phyloP scores from a whole-genome alignment of 1,139 yeast species.

The Geotrichum candidum region DNA sequence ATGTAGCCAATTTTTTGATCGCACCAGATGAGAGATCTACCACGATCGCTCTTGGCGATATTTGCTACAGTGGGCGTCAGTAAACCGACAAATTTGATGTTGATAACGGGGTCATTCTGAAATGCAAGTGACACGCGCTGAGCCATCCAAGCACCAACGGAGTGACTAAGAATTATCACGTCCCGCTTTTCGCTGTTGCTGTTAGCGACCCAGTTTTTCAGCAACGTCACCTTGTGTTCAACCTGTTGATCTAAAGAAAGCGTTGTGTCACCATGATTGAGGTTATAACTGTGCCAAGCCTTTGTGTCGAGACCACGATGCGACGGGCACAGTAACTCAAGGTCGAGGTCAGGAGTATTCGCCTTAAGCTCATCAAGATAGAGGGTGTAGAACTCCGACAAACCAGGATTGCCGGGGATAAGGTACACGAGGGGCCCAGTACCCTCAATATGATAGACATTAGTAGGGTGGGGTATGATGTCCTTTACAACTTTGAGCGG shows the following conservation, averaged over 20 bases:
- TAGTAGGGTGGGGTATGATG: constrained; percentile 17
- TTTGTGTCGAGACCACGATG: constrained; percentile 45
- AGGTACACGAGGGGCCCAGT: constrained; percentile 43
- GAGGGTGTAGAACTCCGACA: constrained; percentile 51
- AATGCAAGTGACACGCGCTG: constrained; percentile 43
- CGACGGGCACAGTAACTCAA: constrained; percentile 48
- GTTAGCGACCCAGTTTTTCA: constrained; percentile 32
- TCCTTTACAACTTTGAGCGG: constrained; percentile 12
- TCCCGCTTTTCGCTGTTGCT: constrained; percentile 29
- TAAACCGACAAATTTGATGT: constrained; percentile 45
- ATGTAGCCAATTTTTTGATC: constrained; percentile 12
- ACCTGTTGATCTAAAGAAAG: constrained; percentile 48
- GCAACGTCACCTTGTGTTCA: constrained; percentile 43
- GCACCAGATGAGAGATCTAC: constrained; percentile 38
- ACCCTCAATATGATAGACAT: constrained; percentile 22
- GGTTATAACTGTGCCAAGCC: constrained; percentile 24
- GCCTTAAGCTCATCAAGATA: constrained; percentile 45
- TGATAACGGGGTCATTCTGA: constrained; percentile 19
- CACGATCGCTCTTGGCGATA: constrained; percentile 49
- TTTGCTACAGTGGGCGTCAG: constrained; percentile 60
- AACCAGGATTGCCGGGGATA: constrained; percentile 67
- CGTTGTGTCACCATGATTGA: constrained; percentile 23
- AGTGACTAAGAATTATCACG: constrained; percentile 51
- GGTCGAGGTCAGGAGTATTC: constrained; percentile 35
- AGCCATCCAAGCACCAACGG: constrained; percentile 54